Evolutionary conservation across 108 stramenopile species (phyloP).

Genomic region (Epithemia pelagica): DNA sequence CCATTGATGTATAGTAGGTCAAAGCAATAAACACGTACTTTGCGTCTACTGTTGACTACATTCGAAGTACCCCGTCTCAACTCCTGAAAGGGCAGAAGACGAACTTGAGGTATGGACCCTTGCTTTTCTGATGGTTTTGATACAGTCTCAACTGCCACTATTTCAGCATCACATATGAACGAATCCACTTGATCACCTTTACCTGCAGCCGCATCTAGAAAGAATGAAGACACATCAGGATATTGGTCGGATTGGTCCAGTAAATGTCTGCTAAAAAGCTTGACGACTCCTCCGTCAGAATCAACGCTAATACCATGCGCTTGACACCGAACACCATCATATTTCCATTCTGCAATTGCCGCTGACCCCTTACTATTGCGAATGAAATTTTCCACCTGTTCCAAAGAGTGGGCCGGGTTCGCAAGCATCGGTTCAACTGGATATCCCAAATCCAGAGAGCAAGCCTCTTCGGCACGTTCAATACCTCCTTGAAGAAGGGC

Average conservation of each 20-base stretch:
- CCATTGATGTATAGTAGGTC: conserved; percentile 84
- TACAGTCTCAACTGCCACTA: conserved; percentile 54
- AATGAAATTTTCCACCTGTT: conserved; percentile 28
- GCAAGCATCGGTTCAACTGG: conserved; percentile 55
- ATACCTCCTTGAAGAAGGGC: conserved; percentile 38
- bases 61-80: conserved; percentile 31
- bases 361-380: not conserved
- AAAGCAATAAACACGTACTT: conserved; percentile 74
- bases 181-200: conserved; percentile 15
- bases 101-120: not conserved
- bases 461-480: conserved; percentile 21
- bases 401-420: conserved; percentile 34
- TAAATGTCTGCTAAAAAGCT: conserved; percentile 71
- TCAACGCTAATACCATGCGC: conserved; percentile 39
- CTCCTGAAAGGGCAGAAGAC: conserved; percentile 80
- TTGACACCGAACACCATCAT: conserved; percentile 88
- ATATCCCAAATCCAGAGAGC: conserved; percentile 23
- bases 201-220: conserved; percentile 11
- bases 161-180: conserved; percentile 83
- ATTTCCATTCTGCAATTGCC: conserved; percentile 76
- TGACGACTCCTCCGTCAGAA: conserved; percentile 19
- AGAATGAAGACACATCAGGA: conserved; percentile 49
- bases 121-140: not conserved
- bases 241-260: conserved; percentile 78
- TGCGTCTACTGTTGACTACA: conserved; percentile 40